Conservation (phyloP, 2,329 filamentous ascomycete species). For the Microdochium bolleyi region DNA sequence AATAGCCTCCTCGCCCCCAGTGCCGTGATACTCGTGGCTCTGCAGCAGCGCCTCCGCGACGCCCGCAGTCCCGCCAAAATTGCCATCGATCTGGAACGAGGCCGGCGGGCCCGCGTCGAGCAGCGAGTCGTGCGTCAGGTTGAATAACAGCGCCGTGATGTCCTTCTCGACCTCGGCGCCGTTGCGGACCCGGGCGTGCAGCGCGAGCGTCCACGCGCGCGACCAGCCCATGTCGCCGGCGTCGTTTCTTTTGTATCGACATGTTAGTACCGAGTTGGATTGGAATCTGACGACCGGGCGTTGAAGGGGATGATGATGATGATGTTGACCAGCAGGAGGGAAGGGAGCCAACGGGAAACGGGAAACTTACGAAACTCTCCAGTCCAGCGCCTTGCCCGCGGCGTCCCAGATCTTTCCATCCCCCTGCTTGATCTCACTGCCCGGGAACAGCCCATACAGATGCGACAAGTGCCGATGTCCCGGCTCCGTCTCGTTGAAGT, state of each 20-base stretch:
- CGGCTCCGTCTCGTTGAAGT: conserved; percentile 22
- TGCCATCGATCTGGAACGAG: conserved; percentile 39
- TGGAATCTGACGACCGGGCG: too few species aligned
- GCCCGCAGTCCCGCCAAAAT: conserved; percentile 36
- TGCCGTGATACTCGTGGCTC: conserved; percentile 7
- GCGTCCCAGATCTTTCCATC: conserved; percentile 17
- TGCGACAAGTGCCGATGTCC: conserved; percentile 37
- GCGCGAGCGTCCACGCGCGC: conserved; percentile 35
- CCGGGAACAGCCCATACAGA: conserved; percentile 33
- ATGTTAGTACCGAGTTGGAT: neutral
- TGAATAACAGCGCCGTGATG: conserved; percentile 1
- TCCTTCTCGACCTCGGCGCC: neutral
- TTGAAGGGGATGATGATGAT: too few species aligned
- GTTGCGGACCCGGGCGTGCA: conserved; percentile 10
- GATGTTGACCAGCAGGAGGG: too few species aligned
- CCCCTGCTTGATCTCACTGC: conserved; percentile 24
- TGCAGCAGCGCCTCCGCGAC: conserved; percentile 36
- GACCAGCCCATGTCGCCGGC: conserved; percentile 39
- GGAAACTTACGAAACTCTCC: neutral
- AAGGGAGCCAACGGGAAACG: neutral
- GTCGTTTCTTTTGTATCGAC: conserved; percentile 16
- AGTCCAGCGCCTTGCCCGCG: neutral
- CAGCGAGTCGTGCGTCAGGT: conserved; percentile 1
- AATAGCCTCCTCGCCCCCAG: neutral
- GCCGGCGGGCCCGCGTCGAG: conserved; percentile 26